These are phyloP conservation scores for Coemansia sp. DNA, from an alignment of 192 early-diverging fungal species.

Conservation along the genomic window DNA sequence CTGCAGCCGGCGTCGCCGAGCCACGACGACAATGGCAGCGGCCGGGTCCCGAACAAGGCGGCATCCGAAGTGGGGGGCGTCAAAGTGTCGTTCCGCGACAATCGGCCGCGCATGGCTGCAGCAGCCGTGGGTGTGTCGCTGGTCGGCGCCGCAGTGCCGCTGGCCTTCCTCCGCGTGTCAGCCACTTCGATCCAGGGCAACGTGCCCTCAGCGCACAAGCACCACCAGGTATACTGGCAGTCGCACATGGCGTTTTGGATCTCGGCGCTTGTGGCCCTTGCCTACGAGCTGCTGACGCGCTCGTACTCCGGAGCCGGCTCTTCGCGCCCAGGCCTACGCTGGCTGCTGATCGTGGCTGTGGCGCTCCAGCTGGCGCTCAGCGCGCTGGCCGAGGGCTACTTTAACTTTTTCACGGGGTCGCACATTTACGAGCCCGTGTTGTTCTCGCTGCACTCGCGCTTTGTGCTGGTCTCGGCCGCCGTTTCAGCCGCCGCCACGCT, in stretches of 20 bases:
- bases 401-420: slow-evolving; percentile 14
- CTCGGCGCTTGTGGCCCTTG: not conserved
- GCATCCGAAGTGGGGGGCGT: not conserved
- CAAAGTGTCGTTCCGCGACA: slow-evolving; percentile 25
- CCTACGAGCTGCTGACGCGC: not conserved
- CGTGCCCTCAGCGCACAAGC: not conserved
- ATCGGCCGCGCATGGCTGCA: slow-evolving; percentile 19
- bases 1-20: not conserved
- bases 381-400: slow-evolving; percentile 27
- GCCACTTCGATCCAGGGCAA: not conserved
- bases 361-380: slow-evolving; percentile 11
- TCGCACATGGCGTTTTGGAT: not conserved
- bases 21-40: not conserved
- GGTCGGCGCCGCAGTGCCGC: slow-evolving; percentile 11
- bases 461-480: slow-evolving; percentile 10
- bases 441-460: slow-evolving; percentile 26
- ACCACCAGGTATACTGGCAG: not conserved
- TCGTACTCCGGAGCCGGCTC: not conserved
- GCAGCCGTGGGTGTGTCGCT: slow-evolving; percentile 12
- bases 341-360: not conserved
- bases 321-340: not conserved
- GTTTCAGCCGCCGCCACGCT: slow-evolving; percentile 9
- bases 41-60: not conserved
- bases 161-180: not conserved
- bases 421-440: slow-evolving; percentile 13